A percentile compares a stretch with the other conserved stretches of the same genome.
phyloP scores from a whole-genome alignment of 768 basidiomycete genomes.

The Lactarius quietus region DNA sequence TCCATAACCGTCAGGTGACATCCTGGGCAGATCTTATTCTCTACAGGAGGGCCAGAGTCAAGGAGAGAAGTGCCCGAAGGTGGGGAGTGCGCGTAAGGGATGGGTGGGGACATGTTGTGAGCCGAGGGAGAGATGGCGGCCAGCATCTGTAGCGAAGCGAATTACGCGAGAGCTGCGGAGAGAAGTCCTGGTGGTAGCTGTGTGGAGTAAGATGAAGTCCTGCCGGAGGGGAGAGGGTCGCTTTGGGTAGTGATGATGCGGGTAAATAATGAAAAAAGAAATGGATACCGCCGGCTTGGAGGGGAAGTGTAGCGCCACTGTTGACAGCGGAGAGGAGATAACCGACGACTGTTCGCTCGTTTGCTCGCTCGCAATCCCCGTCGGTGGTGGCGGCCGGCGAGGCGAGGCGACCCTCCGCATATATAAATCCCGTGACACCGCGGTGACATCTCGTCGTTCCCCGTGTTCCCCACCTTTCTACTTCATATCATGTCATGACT shows the following conservation, averaged over 20 bases:
- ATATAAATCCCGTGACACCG: slow-evolving; percentile 17
- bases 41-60: slow-evolving; percentile 28
- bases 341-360: neutral
- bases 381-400: neutral
- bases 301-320: neutral
- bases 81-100: slow-evolving; percentile 16
- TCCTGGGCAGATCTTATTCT: slow-evolving; percentile 72
- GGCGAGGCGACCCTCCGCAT: neutral
- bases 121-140: slow-evolving; percentile 17
- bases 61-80: slow-evolving; percentile 8
- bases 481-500: no score
- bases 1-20: slow-evolving; percentile 78
- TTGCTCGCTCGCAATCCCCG: neutral
- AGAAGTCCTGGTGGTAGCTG: neutral
- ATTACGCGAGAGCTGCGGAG: neutral
- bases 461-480: no score
- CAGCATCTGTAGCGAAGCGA: slow-evolving; percentile 11
- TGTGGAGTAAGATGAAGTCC: neutral
- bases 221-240: neutral
- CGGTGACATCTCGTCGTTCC: slow-evolving; percentile 2
- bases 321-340: neutral
- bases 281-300: neutral
- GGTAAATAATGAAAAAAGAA: neutral
- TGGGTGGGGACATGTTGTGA: slow-evolving; percentile 15
- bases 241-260: slow-evolving; percentile 12